phyloP scores from a whole-genome alignment of 495 filamentous ascomycete species.

The Aspergillus incahuasiensis region DNA sequence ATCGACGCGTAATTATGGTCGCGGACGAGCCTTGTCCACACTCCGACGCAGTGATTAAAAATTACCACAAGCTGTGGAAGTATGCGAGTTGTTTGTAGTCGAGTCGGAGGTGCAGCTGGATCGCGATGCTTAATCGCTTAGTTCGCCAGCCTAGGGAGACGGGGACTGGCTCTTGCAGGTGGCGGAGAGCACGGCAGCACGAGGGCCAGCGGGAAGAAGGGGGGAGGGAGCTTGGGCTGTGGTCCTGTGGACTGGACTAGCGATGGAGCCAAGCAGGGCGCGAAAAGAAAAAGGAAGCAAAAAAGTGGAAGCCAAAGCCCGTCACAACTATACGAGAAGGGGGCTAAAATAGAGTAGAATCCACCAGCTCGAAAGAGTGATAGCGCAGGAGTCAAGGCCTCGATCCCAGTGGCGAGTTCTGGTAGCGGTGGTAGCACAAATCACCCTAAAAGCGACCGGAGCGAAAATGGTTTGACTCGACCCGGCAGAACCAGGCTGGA shows the following conservation, averaged over 20 bases:
- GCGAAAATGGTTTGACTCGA: constrained; percentile 27
- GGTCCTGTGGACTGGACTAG: constrained; percentile 15
- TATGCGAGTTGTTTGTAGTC: background rate
- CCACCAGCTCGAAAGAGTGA: constrained; percentile 23
- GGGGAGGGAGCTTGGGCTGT: background rate
- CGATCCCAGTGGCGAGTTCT: constrained; percentile 22
- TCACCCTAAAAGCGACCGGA: constrained; percentile 30
- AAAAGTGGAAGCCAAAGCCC: constrained; percentile 5
- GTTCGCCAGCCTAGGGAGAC: constrained; percentile 36
- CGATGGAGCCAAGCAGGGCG: constrained; percentile 17
- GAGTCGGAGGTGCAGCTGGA: constrained; percentile 20
- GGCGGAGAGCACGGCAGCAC: constrained; percentile 37
- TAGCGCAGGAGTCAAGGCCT: constrained; percentile 28
- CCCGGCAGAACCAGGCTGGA: constrained; percentile 27
- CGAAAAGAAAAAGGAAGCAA: constrained; percentile 13
- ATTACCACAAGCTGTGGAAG: constrained; percentile 10
- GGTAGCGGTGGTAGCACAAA: constrained; percentile 14
- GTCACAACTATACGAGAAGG: constrained; percentile 10
- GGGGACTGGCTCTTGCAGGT: constrained; percentile 46
- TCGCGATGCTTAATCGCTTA: constrained; percentile 48
- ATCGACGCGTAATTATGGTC: constrained; percentile 20
- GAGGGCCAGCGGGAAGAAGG: constrained; percentile 28
- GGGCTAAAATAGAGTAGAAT: constrained; percentile 21
- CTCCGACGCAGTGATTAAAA: constrained; percentile 12
- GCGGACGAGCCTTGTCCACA: constrained; percentile 16